Evolutionary conservation across 352 stramenopile genomes (phyloP), one percentile per base, ranked within the genome.

Genomic region (Globisporangium iwayamae): DNA sequence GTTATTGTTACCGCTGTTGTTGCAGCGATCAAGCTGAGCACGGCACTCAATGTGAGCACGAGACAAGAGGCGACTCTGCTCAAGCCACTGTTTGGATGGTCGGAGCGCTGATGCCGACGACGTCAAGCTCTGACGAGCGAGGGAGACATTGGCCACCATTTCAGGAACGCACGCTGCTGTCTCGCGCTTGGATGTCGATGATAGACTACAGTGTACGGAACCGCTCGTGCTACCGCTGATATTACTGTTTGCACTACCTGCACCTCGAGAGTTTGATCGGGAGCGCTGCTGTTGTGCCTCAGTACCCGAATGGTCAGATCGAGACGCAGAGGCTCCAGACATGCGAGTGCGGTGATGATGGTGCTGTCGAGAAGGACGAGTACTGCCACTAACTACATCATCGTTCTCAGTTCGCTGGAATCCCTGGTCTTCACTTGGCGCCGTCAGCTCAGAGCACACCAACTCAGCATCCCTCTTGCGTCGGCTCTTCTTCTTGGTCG

Each of bases 51-150:
- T n/a, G 43, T 67, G 54, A 10, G 65, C 54, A 4, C 28, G 53
- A 16, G 59, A 64, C 11, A 70, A 32, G 11, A 65, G 45, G 5
- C 46, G 48, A 39, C 59, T 66, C 53, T 53, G 60, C 14, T 63
- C 56, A 9, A 38, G 39, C 6, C 57, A 55, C 32, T 76, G 73
- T 62, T 87, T 85, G 0, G 69, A 72, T 28, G 75, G 79, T 2
- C 79, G 74, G 13, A 79, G 60, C 2, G 72, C 70, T 1, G 79
- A 87, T 0, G 75, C 77, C 0, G 79, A 89, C 6, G 79, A 83
- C 0, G 72, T 81, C 28, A 89, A 64, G 16, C 50, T 64, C 34
- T 64, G 56, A 1, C 56, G 63, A 16, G 63, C 56, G 5, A 64
- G 20, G 11, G 48, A 47, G 14, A 38, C 45, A 3, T 20, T 32